Conservation (phyloP, 2,329 filamentous ascomycete species). For the Fusarium odoratissimum region DNA sequence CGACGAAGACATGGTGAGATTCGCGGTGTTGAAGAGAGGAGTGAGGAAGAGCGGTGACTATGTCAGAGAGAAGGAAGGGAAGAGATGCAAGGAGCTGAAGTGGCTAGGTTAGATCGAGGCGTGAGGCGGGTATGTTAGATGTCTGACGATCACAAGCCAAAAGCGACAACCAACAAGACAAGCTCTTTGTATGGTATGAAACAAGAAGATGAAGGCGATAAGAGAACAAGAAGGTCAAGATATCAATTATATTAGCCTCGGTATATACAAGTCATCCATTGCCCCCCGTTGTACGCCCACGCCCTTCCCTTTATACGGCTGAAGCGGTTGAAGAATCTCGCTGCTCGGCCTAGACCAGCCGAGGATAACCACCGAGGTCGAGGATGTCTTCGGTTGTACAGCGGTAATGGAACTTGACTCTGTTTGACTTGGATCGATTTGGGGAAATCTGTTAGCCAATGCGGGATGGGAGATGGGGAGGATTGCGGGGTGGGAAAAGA, state of each 20-base stretch:
- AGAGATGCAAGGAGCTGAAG: not conserved
- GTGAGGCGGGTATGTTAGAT: slow-evolving; percentile 22
- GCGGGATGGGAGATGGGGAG: slow-evolving; percentile 5
- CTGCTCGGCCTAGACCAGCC: slow-evolving; percentile 38
- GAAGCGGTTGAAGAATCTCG: slow-evolving; percentile 33
- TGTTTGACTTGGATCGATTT: slow-evolving; percentile 7
- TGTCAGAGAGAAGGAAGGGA: not conserved
- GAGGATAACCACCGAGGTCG: slow-evolving; percentile 44
- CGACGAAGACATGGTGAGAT: slow-evolving; percentile 55
- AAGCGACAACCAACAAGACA: slow-evolving; percentile 2
- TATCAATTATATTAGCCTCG: slow-evolving; percentile 19
- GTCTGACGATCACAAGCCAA: slow-evolving; percentile 37
- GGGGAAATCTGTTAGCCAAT: slow-evolving; percentile 6
- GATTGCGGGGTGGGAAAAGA: slow-evolving; percentile 7
- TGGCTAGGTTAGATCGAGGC: slow-evolving; percentile 5
- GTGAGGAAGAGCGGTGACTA: not conserved
- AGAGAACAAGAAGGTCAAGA: not conserved
- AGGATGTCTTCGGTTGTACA: slow-evolving; percentile 34
- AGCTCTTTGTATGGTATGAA: not conserved
- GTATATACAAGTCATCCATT: slow-evolving; percentile 15
- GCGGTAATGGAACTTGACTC: slow-evolving; percentile 23
- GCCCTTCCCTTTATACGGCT: slow-evolving; percentile 21
- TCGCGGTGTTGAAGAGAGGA: not conserved
- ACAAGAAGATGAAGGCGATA: not conserved
- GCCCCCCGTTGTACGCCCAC: not conserved